Evolutionary conservation across 441 rosid genomes (phyloP).

Genomic region (Gossypium davidsonii): DNA sequence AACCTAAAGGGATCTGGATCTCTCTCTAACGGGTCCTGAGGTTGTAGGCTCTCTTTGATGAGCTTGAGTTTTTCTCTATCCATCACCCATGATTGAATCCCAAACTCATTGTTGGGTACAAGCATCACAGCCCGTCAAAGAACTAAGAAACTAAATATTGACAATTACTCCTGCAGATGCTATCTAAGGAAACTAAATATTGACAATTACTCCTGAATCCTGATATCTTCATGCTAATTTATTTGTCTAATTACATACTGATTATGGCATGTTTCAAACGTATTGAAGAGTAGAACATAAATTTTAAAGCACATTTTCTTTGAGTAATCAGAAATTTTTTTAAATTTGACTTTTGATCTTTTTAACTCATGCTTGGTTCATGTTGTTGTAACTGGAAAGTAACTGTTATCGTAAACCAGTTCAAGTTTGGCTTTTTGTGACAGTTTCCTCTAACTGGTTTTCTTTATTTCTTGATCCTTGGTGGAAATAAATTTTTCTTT

Average conservation of each 20-base stretch:
- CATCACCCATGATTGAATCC: no score
- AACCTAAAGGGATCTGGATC: no score
- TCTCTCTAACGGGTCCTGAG: no score
- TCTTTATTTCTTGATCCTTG: neutral
- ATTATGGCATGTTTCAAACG: neutral
- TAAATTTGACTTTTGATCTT: neutral
- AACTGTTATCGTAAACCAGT: neutral
- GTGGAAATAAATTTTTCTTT: neutral
- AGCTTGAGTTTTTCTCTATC: no score
- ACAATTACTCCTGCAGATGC: neutral
- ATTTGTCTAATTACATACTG: neutral
- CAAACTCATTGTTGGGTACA: neutral
- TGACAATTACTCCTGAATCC: neutral
- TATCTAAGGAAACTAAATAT: neutral
- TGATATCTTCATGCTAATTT: neutral
- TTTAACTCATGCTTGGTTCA: neutral
- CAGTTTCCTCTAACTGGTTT: neutral
- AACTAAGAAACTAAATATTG: neutral
- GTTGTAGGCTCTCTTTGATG: no score
- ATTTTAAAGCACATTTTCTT: neutral
- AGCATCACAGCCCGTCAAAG: neutral
- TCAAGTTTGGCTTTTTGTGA: neutral
- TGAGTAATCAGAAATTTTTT: neutral
- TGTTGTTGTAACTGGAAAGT: neutral
- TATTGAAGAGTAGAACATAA: constrained; percentile 2